A percentile compares a stretch with the other conserved stretches of the same genome.
phyloP scores from a whole-genome alignment of 352 stramenopile genomes.

The Stramenopiles sp. region DNA sequence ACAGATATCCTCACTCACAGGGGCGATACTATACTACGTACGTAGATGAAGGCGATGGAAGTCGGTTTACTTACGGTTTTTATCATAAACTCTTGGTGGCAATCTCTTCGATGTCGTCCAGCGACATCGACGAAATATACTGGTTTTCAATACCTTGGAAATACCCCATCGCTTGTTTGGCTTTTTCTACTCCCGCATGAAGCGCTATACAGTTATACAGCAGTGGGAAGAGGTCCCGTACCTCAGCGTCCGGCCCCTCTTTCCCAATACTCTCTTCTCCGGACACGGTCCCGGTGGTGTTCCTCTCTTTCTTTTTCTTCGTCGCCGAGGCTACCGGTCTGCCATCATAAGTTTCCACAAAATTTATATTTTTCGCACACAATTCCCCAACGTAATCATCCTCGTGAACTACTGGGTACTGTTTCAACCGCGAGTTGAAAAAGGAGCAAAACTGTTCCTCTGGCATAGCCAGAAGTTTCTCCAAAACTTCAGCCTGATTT shows the following conservation, averaged over 20 bases:
- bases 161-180: not conserved
- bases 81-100: too few species aligned
- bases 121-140: not conserved
- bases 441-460: not conserved
- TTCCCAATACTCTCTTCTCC: not conserved
- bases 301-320: not conserved
- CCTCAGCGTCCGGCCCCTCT: not conserved
- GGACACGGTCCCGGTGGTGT: not conserved
- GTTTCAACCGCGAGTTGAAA: not conserved
- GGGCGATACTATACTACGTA: too few species aligned
- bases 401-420: not conserved
- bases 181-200: not conserved
- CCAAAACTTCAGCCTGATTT: not conserved
- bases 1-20: conserved; percentile 2
- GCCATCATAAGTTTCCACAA: not conserved
- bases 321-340: not conserved
- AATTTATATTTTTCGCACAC: not conserved
- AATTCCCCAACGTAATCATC: not conserved
- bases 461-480: not conserved
- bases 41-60: too few species aligned
- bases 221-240: not conserved
- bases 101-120: not conserved
- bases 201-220: not conserved
- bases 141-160: not conserved
- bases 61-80: too few species aligned